Evolutionary conservation across 1,139 yeast genomes (phyloP), one percentile per base, ranked within the genome.

Genomic region (Hemisphaericaspora subhashii): DNA sequence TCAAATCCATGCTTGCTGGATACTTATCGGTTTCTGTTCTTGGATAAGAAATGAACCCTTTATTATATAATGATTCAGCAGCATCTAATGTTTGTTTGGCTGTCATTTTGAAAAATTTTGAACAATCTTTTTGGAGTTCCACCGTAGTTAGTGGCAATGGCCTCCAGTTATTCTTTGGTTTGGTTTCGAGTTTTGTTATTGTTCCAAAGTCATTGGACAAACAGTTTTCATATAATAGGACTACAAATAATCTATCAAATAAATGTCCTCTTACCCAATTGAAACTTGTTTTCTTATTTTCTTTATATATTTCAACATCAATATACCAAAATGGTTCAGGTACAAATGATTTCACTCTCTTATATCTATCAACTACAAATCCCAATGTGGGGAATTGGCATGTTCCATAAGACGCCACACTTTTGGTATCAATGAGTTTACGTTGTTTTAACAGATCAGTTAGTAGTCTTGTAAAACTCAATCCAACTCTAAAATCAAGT

Each of bases 361-460:
- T 81, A 57, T 83, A 89, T 44, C 98, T 67, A 56, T 94, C 98
- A n/a, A 92, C 98, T 1, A 94, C 90, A 62, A 94, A 94, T 2
- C 98, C 98, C 38, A 94, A 66, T 0, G 98, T 92, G 1, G 99
- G 99, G 51, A 92, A 92, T 57, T 94, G 99, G 57, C 99, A 94
- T 1, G 96, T 81, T 1, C 98, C 98, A 57, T 89, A 90, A 0
- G 96, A 87, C 47, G 68, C 67, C 27, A 65, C 50, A 44, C 63
- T 58, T 46, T 63, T 39, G 46, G 56, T 52, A 23, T 60, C 47
- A 37, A 57, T 42, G 35, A 58, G 51, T 37, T 53, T 45, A 45
- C 48, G 48, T 30, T 54, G 50, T 40, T 69, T 68, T 37, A 80
- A 68, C 23, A 70, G 52, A 39, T 74, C 71, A 0, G 92, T 81